Percentiles rank a stretch among this genome's conserved stretches.
Conservation (phyloP, 345 rosid genomes). For the Dipteronia dyeriana region DNA sequence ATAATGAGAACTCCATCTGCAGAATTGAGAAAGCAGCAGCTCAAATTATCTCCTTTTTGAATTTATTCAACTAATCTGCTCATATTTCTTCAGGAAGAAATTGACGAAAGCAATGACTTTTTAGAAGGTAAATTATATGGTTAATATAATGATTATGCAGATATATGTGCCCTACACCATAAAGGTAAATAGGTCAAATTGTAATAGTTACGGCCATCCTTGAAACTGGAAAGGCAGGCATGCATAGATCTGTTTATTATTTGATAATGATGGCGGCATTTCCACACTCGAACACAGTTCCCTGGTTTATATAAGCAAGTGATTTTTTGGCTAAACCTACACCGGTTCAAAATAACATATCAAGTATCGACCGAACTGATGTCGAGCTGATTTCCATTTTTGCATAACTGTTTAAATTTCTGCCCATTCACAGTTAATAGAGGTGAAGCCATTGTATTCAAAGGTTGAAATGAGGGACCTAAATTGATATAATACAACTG, state of each 20-base stretch:
- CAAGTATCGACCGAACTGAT: too few relatives aligned
- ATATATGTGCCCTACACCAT: background rate
- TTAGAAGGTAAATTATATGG: conserved; percentile 1
- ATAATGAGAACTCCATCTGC: too few relatives aligned
- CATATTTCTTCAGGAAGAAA: too few relatives aligned
- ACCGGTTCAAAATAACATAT: background rate
- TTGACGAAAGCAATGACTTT: too few relatives aligned
- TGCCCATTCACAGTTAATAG: background rate
- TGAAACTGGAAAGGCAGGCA: background rate
- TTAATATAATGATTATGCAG: background rate
- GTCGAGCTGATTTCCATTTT: background rate
- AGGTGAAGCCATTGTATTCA: background rate
- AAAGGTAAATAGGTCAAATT: background rate
- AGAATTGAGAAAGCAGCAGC: too few relatives aligned
- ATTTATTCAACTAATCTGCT: too few relatives aligned
- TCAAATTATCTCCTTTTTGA: too few relatives aligned
- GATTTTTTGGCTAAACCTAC: background rate
- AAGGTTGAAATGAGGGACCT: background rate
- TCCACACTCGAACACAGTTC: background rate
- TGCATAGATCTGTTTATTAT: background rate
- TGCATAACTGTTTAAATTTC: background rate
- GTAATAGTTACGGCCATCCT: background rate
- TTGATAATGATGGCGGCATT: background rate
- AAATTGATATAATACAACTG: conserved; percentile 4
- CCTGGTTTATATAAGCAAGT: background rate